Conservation (phyloP, 1,139 yeast species). For the Pichia sp. region DNA sequence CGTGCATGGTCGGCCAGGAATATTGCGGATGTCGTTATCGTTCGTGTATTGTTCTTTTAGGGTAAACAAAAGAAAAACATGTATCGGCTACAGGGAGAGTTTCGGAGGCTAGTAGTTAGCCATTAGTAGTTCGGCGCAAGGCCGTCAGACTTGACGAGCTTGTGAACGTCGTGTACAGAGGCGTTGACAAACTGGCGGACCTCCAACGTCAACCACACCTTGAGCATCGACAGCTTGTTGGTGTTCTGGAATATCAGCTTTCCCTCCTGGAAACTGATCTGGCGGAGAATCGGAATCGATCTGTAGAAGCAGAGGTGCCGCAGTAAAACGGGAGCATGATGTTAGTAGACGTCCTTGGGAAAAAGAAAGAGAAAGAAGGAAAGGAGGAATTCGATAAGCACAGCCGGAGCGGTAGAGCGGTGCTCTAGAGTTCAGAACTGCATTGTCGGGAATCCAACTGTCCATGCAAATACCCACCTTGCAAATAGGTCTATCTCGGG, state of each 20-base stretch:
- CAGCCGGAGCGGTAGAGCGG: neutral
- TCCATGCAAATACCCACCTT: conserved; percentile 73
- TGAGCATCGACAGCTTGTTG: conserved; percentile 71
- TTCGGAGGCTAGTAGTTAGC: too few relatives aligned
- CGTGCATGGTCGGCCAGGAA: too few relatives aligned
- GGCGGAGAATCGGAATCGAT: conserved; percentile 83
- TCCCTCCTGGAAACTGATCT: conserved; percentile 71
- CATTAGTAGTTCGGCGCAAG: conserved; percentile 52
- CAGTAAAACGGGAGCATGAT: neutral
- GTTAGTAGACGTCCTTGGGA: conserved; percentile 19
- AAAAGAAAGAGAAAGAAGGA: neutral
- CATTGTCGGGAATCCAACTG: conserved; percentile 53
- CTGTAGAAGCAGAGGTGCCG: conserved; percentile 34
- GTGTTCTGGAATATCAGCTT: conserved; percentile 53
- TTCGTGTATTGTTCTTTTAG: neutral
- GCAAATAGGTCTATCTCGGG: conserved; percentile 92
- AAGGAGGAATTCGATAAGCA: neutral
- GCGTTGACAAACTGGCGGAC: conserved; percentile 82
- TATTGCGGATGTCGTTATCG: too few relatives aligned
- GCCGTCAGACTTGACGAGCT: conserved; percentile 54
- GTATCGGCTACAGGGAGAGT: neutral
- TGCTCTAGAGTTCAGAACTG: conserved; percentile 13
- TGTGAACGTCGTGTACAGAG: conserved; percentile 72
- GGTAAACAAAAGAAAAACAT: neutral
- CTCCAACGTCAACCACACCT: conserved; percentile 89